These are phyloP conservation scores for Athelia sp. DNA, from an alignment of 1,284 basidiomycete genomes.

Conservation along the genomic window DNA sequence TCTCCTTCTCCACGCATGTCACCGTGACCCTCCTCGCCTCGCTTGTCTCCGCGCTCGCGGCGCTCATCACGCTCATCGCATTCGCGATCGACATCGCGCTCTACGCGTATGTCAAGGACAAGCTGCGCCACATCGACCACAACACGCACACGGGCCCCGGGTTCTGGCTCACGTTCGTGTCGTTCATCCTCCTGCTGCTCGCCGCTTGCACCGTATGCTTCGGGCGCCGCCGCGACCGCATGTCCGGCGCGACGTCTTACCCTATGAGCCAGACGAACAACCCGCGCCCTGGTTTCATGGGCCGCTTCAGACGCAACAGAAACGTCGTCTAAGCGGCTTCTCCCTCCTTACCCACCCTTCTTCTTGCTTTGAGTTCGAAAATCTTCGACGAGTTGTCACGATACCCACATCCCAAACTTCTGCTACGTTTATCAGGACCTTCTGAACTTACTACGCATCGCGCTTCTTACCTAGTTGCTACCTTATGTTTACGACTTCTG, in stretches of 20 bases:
- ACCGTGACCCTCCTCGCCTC: conserved; percentile 56
- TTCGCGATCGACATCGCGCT: conserved; percentile 75
- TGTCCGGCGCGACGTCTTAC: conserved; percentile 32
- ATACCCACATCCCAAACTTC: too few species aligned
- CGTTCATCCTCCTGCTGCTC: conserved; percentile 56
- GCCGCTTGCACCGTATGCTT: conserved; percentile 67
- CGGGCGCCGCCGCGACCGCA: conserved; percentile 51
- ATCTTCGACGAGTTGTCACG: too few species aligned
- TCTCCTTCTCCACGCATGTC: conserved; percentile 60
- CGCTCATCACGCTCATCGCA: conserved; percentile 59
- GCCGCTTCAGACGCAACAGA: conserved; percentile 10
- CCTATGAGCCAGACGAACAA: conserved; percentile 15
- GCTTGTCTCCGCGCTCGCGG: conserved; percentile 61
- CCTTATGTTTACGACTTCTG: too few species aligned
- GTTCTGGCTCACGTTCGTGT: conserved; percentile 73
- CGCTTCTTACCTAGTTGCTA: too few species aligned
- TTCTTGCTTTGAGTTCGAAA: too few species aligned
- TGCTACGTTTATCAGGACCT: too few species aligned
- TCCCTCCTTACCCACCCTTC: too few species aligned
- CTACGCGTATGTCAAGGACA: conserved; percentile 52
- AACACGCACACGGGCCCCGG: conserved; percentile 54
- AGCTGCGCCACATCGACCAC: conserved; percentile 38
- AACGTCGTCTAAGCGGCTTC: not conserved
- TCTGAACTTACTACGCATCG: too few species aligned
- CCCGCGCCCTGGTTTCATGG: conserved; percentile 1